Base-by-base conservation (phyloP, 1,284 basidiomycete species). In the Sutorius eximius region DNA sequence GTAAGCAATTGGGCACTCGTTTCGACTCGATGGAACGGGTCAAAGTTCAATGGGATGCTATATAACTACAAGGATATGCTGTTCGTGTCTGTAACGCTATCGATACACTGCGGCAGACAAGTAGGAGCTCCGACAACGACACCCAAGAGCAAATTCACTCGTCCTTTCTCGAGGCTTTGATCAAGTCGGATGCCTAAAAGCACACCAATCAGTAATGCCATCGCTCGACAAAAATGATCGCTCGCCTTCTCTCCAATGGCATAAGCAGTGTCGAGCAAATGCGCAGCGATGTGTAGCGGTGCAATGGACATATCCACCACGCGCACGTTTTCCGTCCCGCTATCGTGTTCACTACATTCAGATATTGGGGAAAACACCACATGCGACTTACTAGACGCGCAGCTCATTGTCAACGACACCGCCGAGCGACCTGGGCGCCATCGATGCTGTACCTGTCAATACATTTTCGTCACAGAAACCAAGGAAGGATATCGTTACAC, bases 211-310 rank as follows among this genome's bases (percentile, higher is more conserved):
- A 57, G 20, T 13, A 1, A 37, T 27, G 16, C 18, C 38, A 36
- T 29, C 22, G 20, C 13, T 3, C 9, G 15, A 46, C 27, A 27
- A 5, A 4, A 34, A 36, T 27, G 9, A 34, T n/a, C 9, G 1
- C 29, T 57, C 34, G 24, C 62, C 57, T 49, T 65, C 48, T 65
- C 60, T 22, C 63, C 60, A 3, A 61, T 61, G 15, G 60, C 60
- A 45, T 61, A 61, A 3, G 60, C 60, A 15, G 62, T 61, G 6
- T 61, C 60, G 22, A 58, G 43, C 8, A 63, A 37, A 46, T 61
- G 57, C 6, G 60, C 48, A 44, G 57, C 60, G 9, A 65, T 0
- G 2, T 61, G 60, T 9, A 53, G n/a, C 18, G 60, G 60, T 3
- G 45, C 47, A 27, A 61, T 46, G 16, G 60, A 65, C 60, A 52